Conservation (phyloP, 73 alveolate species). For the Paramecium pentaurelia region DNA sequence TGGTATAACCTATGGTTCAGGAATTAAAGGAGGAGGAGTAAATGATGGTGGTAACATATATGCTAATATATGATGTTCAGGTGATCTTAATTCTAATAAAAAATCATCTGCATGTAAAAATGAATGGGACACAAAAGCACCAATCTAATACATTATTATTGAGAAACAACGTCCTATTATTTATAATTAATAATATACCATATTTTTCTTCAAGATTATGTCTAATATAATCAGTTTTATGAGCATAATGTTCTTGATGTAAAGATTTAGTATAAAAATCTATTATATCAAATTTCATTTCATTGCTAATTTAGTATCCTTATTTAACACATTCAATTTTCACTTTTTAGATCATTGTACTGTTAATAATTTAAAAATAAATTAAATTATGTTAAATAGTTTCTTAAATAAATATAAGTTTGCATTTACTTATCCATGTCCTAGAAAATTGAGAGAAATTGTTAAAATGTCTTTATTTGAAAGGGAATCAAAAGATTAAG, state of each 20-base stretch:
- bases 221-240: slow-evolving; percentile 19
- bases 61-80: slow-evolving; percentile 4
- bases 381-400: slow-evolving; percentile 30
- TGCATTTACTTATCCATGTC: slow-evolving; percentile 82
- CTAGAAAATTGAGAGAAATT: slow-evolving; percentile 77
- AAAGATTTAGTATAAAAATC: neutral
- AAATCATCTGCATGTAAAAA: neutral
- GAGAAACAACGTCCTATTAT: neutral
- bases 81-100: neutral
- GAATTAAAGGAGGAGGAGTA: neutral
- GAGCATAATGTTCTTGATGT: neutral
- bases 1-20: neutral
- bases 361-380: neutral
- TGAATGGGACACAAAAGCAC: slow-evolving; percentile 1
- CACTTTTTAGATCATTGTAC: neutral
- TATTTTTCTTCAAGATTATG: slow-evolving; percentile 34
- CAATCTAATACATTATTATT: neutral
- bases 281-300: neutral
- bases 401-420: slow-evolving; percentile 5
- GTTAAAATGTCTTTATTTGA: slow-evolving; percentile 70
- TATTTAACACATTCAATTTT: neutral
- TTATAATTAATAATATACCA: neutral
- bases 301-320: slow-evolving; percentile 6
- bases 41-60: neutral
- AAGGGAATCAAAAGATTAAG: slow-evolving; percentile 65